Conservation (phyloP, 2,329 filamentous ascomycete genomes). For the Dactylellina sp. region DNA sequence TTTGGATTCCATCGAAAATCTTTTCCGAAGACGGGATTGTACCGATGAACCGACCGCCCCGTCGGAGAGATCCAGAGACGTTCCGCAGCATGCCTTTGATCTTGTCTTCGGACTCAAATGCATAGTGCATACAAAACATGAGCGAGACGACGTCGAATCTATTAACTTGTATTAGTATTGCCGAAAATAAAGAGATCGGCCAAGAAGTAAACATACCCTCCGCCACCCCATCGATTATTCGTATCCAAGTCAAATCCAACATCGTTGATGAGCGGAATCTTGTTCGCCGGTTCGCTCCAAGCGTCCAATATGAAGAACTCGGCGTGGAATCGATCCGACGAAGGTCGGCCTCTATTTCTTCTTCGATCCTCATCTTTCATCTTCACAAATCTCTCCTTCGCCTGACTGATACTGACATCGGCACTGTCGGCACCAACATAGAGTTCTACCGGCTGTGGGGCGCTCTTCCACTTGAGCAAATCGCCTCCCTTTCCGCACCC, state of each 20-base stretch:
- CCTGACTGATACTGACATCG: conserved; percentile 90
- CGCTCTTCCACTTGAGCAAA: conserved; percentile 93
- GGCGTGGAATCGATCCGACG: conserved; percentile 75
- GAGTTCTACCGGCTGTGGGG: conserved; percentile 87
- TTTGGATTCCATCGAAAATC: conserved; percentile 77
- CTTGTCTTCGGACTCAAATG: conserved; percentile 91
- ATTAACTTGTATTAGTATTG: conserved; percentile 17
- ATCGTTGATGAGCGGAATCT: conserved; percentile 82
- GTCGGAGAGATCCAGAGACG: conserved; percentile 88
- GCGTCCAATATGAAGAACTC: conserved; percentile 93
- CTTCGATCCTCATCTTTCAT: conserved; percentile 72
- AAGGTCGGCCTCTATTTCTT: conserved; percentile 69
- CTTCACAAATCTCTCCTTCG: conserved; percentile 80
- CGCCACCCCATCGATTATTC: conserved; percentile 64
- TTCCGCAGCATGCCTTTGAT: conserved; percentile 93
- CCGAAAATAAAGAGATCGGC: neutral
- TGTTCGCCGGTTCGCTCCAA: conserved; percentile 83
- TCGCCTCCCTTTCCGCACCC: conserved; percentile 98
- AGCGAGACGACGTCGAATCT: conserved; percentile 95
- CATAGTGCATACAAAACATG: conserved; percentile 99
- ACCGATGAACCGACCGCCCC: conserved; percentile 92
- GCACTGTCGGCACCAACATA: conserved; percentile 96
- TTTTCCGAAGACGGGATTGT: conserved; percentile 98
- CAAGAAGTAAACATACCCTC: conserved; percentile 50
- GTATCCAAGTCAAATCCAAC: conserved; percentile 86